These are phyloP conservation scores for Casaregolazyma suthepensis DNA, from an alignment of 1,139 yeast species.

Conservation along the genomic window DNA sequence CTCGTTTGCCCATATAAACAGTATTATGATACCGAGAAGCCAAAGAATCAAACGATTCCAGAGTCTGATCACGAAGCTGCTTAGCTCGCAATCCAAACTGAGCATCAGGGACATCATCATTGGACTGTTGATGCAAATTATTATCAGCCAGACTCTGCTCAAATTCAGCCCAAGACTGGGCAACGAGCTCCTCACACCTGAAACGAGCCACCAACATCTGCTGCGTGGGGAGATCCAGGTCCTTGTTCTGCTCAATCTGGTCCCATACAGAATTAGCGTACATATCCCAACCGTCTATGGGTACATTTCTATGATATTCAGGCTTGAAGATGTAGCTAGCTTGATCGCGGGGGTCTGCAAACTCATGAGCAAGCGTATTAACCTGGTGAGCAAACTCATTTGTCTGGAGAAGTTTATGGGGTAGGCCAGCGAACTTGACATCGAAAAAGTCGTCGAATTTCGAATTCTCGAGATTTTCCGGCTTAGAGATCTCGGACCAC, in stretches of 20 bases:
- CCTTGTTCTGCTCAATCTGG: conserved; percentile 87
- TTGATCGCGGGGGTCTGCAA: conserved; percentile 27
- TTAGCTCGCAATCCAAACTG: conserved; percentile 29
- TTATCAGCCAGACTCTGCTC: conserved; percentile 31
- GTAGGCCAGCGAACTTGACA: conserved; percentile 69
- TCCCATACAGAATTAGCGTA: conserved; percentile 92
- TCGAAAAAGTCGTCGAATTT: conserved; percentile 75
- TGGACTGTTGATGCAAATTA: background rate
- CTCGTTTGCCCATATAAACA: conserved; percentile 61
- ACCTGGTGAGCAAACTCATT: conserved; percentile 66
- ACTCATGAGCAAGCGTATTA: conserved; percentile 55
- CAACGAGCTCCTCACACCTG: conserved; percentile 84
- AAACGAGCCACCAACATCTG: conserved; percentile 91
- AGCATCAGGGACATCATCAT: background rate
- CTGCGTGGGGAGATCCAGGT: conserved; percentile 92
- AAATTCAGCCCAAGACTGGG: conserved; percentile 46
- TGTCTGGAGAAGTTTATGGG: conserved; percentile 79
- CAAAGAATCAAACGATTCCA: conserved; percentile 52
- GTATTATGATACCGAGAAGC: conserved; percentile 67
- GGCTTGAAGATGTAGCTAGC: conserved; percentile 49
- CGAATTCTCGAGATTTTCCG: conserved; percentile 44
- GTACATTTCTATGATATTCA: conserved; percentile 77
- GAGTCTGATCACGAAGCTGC: conserved; percentile 31
- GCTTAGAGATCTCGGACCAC: conserved; percentile 76
- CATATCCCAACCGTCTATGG: conserved; percentile 93